Conservation (phyloP, 257 asterid genomes). For the Nicotiana benthamiana region DNA sequence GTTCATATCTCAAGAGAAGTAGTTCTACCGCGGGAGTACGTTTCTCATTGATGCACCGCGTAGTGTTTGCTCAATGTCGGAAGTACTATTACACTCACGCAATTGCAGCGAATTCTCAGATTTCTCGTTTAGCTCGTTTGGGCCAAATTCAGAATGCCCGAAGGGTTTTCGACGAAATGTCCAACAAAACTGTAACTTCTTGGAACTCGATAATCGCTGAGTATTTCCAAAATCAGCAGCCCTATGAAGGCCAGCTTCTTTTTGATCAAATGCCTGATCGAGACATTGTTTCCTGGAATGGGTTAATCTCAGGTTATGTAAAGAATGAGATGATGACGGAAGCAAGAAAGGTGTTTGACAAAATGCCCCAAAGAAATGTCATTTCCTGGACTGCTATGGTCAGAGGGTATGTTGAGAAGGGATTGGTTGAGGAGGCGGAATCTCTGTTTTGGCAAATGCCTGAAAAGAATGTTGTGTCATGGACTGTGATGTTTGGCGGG, state of each 20-base stretch:
- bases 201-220: constrained; percentile 67
- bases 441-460: constrained; percentile 63
- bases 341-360: constrained; percentile 50
- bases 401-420: constrained; percentile 53
- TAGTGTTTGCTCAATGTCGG: constrained; percentile 5
- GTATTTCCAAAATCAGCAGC: constrained; percentile 46
- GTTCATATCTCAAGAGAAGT: not conserved
- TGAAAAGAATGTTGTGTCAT: constrained; percentile 61
- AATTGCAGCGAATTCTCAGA: constrained; percentile 37
- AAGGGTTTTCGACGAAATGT: constrained; percentile 41
- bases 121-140: constrained; percentile 37
- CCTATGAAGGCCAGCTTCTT: constrained; percentile 37
- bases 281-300: constrained; percentile 74
- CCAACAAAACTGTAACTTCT: constrained; percentile 35
- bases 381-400: constrained; percentile 70
- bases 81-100: constrained; percentile 24
- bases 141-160: constrained; percentile 57
- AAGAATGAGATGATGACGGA: constrained; percentile 54
- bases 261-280: constrained; percentile 61
- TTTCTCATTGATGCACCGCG: not conserved
- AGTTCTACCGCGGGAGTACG: not conserved
- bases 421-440: constrained; percentile 52
- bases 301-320: constrained; percentile 58
- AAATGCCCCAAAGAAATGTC: constrained; percentile 59
- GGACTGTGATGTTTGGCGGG: constrained; percentile 76